phyloP scores from a whole-genome alignment of 2,329 filamentous ascomycete species.

The Talaromyces amestolkiae region DNA sequence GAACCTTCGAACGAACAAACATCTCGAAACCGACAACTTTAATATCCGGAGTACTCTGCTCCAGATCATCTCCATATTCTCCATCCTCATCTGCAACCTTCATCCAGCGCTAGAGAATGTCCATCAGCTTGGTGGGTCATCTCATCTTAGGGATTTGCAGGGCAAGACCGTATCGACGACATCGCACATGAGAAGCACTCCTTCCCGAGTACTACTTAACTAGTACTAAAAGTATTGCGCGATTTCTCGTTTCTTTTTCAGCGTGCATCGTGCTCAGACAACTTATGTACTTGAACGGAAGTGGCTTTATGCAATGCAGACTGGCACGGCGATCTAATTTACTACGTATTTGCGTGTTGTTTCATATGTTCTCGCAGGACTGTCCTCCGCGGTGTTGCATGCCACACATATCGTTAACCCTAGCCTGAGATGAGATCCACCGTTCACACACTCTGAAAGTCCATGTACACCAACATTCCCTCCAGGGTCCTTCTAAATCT shows the following conservation, averaged over 20 bases:
- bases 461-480: not conserved
- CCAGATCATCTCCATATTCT: conserved; percentile 1
- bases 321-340: not conserved
- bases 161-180: not conserved
- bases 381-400: not conserved
- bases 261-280: not conserved
- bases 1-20: not conserved
- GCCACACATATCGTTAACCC: not conserved
- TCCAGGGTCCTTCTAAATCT: not conserved
- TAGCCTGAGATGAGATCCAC: not conserved
- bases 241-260: conserved; percentile 4
- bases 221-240: not conserved
- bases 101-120: not conserved
- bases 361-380: not conserved
- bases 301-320: not conserved
- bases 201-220: not conserved
- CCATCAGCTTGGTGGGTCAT: not conserved
- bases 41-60: conserved; percentile 4
- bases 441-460: not conserved
- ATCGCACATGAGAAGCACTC: not conserved
- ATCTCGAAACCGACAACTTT: too few species aligned
- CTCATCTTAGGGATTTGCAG: not conserved
- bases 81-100: not conserved
- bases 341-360: not conserved
- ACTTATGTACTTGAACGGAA: not conserved